phyloP scores from a whole-genome alignment of 805 yeast genomes.

The Ogataea paradorogensis region DNA sequence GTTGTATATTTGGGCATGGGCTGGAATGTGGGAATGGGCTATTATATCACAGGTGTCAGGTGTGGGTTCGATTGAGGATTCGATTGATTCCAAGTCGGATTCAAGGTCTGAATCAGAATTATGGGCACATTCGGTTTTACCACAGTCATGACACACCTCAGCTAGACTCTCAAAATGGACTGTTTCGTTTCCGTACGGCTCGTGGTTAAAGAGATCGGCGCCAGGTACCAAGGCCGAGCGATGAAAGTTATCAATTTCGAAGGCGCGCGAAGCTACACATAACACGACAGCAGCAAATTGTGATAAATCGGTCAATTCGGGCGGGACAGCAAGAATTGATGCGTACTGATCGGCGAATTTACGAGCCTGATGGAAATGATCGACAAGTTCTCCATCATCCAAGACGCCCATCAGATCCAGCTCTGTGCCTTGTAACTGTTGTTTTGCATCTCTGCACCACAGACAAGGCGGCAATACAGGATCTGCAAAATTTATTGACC shows the following conservation, averaged over 20 bases:
- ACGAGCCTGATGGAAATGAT: slow-evolving; percentile 39
- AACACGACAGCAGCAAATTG: slow-evolving; percentile 57
- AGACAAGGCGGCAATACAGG: slow-evolving; percentile 55
- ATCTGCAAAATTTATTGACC: slow-evolving; percentile 43
- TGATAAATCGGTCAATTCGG: slow-evolving; percentile 27
- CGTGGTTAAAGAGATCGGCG: slow-evolving; percentile 86
- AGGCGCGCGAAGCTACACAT: slow-evolving; percentile 73
- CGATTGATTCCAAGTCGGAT: slow-evolving; percentile 11
- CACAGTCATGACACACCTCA: slow-evolving; percentile 37
- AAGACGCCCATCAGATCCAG: slow-evolving; percentile 57
- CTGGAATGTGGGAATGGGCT: slow-evolving; percentile 40
- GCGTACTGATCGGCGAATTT: slow-evolving; percentile 38
- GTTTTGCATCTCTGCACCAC: slow-evolving; percentile 55
- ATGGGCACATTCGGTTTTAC: slow-evolving; percentile 33
- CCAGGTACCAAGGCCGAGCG: slow-evolving; percentile 82
- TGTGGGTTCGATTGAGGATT: slow-evolving; percentile 14
- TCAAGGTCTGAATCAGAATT: slow-evolving; percentile 20
- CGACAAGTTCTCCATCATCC: slow-evolving; percentile 42
- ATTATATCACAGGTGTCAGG: slow-evolving; percentile 68
- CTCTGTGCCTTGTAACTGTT: slow-evolving; percentile 57
- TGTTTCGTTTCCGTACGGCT: slow-evolving; percentile 48
- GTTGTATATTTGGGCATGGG: slow-evolving; percentile 68
- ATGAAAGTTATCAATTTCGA: slow-evolving; percentile 73
- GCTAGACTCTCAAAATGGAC: slow-evolving; percentile 61
- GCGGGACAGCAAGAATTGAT: slow-evolving; percentile 36